Evolutionary conservation across 768 basidiomycete species (phyloP).

Genomic region (Auricularia cornea): DNA sequence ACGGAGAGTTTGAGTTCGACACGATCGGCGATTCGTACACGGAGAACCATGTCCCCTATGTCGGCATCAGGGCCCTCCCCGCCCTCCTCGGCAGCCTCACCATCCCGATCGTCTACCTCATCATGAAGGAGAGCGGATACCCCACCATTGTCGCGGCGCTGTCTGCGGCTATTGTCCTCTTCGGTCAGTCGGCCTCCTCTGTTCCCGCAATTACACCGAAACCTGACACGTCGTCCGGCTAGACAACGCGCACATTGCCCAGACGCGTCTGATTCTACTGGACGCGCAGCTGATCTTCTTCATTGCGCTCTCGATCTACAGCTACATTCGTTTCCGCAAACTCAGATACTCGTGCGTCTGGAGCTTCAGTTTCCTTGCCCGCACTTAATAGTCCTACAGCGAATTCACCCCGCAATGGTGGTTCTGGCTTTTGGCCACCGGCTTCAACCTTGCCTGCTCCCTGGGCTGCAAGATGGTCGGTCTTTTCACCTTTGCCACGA

Average conservation of each 20-base stretch:
- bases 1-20: slow-evolving; percentile 90
- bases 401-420: slow-evolving; percentile 91
- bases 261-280: slow-evolving; percentile 92
- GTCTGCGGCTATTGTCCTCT: slow-evolving; percentile 75
- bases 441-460: slow-evolving; percentile 89
- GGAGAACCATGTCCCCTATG: slow-evolving; percentile 78
- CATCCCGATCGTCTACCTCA: slow-evolving; percentile 82
- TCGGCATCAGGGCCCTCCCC: slow-evolving; percentile 87
- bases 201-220: neutral
- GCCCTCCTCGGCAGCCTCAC: slow-evolving; percentile 89
- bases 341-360: slow-evolving; percentile 67
- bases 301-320: slow-evolving; percentile 87
- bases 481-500: slow-evolving; percentile 76
- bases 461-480: slow-evolving; percentile 99
- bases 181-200: slow-evolving; percentile 66
- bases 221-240: neutral
- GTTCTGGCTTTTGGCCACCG: slow-evolving; percentile 86
- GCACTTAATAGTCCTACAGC: slow-evolving; percentile 29
- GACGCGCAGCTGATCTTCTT: slow-evolving; percentile 94
- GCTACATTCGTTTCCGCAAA: slow-evolving; percentile 91
- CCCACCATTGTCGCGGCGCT: slow-evolving; percentile 87
- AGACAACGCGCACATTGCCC: slow-evolving; percentile 96
- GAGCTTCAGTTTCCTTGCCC: neutral
- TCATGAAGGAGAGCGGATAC: slow-evolving; percentile 98
- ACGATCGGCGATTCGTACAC: slow-evolving; percentile 93